These are phyloP conservation scores for Linnemannia zychae DNA, from an alignment of 192 early-diverging fungal genomes.

Conservation along the genomic window DNA sequence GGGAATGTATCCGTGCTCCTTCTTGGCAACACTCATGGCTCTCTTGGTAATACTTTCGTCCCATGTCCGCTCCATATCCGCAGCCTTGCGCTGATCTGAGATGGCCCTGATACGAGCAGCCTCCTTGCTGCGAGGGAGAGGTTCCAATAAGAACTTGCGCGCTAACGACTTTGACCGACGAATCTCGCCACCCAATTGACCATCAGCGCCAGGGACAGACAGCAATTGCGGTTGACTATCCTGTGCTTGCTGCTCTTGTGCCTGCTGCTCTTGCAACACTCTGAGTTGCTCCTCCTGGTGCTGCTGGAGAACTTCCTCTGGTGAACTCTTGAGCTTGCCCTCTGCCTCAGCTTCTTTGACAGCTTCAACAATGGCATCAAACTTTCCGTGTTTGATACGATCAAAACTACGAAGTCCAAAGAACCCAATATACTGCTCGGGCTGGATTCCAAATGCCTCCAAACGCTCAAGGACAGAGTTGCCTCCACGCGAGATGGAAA, in stretches of 20 bases:
- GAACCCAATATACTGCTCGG: constrained; percentile 78
- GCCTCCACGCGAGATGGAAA: constrained; percentile 81
- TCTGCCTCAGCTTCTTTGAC: constrained; percentile 23
- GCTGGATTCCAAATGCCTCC: constrained; percentile 66
- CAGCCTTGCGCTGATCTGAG: constrained; percentile 10
- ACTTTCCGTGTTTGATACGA: constrained; percentile 64
- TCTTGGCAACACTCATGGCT: constrained; percentile 38
- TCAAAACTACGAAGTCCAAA: constrained; percentile 82
- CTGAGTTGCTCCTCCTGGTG: background rate
- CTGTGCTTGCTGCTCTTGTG: background rate
- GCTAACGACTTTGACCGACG: constrained; percentile 32
- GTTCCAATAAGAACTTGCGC: constrained; percentile 36
- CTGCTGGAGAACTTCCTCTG: background rate
- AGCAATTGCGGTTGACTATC: background rate
- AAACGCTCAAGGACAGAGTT: constrained; percentile 76
- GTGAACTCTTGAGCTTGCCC: background rate
- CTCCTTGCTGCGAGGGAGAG: constrained; percentile 32
- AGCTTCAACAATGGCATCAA: constrained; percentile 17
- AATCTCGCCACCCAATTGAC: constrained; percentile 21
- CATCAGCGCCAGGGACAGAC: background rate
- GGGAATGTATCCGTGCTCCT: constrained; percentile 46
- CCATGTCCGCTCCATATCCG: constrained; percentile 24
- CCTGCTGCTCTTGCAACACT: background rate
- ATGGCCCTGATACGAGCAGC: constrained; percentile 28
- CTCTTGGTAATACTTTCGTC: constrained; percentile 55